phyloP scores from a whole-genome alignment of 2,329 filamentous ascomycete species.

The Aureobasidium musti region DNA sequence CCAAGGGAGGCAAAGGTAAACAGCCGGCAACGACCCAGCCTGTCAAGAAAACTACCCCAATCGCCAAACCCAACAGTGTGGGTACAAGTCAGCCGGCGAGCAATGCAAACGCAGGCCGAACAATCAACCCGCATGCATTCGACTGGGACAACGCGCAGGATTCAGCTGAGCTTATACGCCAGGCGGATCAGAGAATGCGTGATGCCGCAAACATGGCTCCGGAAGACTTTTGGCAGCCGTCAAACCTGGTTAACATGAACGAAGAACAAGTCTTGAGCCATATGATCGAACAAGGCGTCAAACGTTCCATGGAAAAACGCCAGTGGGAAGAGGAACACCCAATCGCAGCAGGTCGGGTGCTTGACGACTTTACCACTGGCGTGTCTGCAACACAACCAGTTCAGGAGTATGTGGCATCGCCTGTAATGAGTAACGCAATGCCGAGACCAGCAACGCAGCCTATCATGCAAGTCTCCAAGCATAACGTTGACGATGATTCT shows the following conservation, averaged over 20 bases:
- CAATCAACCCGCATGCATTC: slow-evolving; percentile 2
- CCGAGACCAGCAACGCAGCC: slow-evolving; percentile 22
- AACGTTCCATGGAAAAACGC: neutral
- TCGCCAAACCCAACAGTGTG: neutral
- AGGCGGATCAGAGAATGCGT: slow-evolving; percentile 1
- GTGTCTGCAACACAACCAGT: slow-evolving; percentile 5
- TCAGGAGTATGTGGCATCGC: neutral
- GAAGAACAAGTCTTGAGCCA: slow-evolving; percentile 24
- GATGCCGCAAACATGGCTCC: slow-evolving; percentile 21
- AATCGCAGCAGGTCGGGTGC: neutral
- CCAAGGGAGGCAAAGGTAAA: neutral
- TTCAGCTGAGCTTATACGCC: neutral
- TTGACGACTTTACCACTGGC: neutral
- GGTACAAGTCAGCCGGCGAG: neutral
- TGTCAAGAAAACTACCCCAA: neutral
- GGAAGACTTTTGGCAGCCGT: slow-evolving; percentile 14
- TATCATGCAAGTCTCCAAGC: neutral
- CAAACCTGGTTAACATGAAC: slow-evolving; percentile 8
- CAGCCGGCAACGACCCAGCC: neutral
- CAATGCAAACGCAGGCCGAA: neutral
- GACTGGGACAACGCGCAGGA: slow-evolving; percentile 23
- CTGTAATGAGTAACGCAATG: neutral
- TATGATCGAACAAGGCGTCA: slow-evolving; percentile 21
- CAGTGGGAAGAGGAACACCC: neutral
- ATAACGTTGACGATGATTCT: neutral